Base-by-base conservation (phyloP, 2,329 filamentous ascomycete species). In the Neocucurbitaria cava region DNA sequence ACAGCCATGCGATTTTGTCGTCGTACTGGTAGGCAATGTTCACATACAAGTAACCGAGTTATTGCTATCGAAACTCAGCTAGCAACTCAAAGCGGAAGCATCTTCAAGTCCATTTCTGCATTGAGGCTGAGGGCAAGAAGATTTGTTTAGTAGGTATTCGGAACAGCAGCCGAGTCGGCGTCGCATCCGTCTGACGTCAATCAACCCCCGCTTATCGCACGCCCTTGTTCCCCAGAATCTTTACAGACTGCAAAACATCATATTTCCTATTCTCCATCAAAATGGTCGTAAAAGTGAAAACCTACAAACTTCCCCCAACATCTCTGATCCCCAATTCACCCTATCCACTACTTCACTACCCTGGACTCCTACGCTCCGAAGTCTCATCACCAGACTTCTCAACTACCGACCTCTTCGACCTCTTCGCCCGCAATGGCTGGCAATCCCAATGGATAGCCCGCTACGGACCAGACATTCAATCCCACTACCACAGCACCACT, bases 401-500 rank as follows among this genome's bases (percentile, higher is more conserved):
- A 18, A 54, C 75, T 7, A 55, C 54, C 13, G 58, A 73, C 3
- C 70, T 80, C 18, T 76, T 80, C 69, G 75, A 82, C 48, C 70
- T 78, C 15, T 83, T 84, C 64, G 59, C 70, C 1, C 56, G 62
- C 20, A 84, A 86, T 58, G 79, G 73, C 23, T 86, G 84, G 84
- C 64, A 80, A 28, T 77, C 78, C 0, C 78, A 83, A 54, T 87
- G 84, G 84, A 81, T 86, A 44, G 82, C 80, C 56, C 80, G 83
- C 31, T 87, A 87, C 67, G 81, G 82, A 1, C 69, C 74, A 5
- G 83, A 83, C 0, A 84, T 86, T 52, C 46, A 65, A 11, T 83
- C 84, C 0, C 85, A 87, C 69, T 87, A 85, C 61, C 85, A 87
- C 68, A 82, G 81, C 2, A 64, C 69, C 8, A 79, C 81, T 0